Evolutionary conservation across 1,139 yeast genomes (phyloP), one percentile per base, ranked within the genome.

Genomic region (Eremothecium gossypii): DNA sequence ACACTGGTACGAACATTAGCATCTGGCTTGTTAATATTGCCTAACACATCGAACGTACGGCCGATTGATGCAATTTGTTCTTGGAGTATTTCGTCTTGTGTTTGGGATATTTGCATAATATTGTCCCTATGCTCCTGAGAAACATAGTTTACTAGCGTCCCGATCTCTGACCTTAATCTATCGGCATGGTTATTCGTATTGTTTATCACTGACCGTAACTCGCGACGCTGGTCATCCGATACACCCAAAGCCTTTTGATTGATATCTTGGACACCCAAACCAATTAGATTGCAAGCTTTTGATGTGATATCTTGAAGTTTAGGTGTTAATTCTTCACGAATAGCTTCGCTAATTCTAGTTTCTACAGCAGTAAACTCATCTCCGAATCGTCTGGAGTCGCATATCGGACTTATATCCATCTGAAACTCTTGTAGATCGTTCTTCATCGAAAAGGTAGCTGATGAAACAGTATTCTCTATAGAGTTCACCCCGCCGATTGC

Each of bases 61-160:
- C 28, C 11, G 4, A 36, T 9, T 9, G 35, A 26, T 20, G 9
- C 9, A 36, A 27, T 14, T n/a, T 48, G 45, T 6, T 33, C 42
- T 2, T 17, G n/a, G 5, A 52, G 28, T 8, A 45, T 38, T 12
- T 44, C 45, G n/a, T 38, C 38, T 35, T 51, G 56, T 4, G 49
- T 42, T 7, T 43, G 39, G 3, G 48, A 33, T 5, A 49, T 42
- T 41, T 53, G 52, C 3, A 30, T 36, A 1, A 45, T 20, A 27
- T 46, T 50, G n/a, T 40, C 34, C 17, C 44, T 44, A 36, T 45
- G 47, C 5, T 31, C 40, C 10, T 37, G 13, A 3, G 36, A 30
- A 37, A 37, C 17, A 31, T 37, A 37, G 9, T 37, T 12, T 9
- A 27, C 14, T 27, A 36, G 17, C 14, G 31, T 11, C 13, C 17